Evolutionary conservation across 768 basidiomycete species (phyloP), one percentile per base, ranked within the genome.

Genomic region (Leucocoprinus birnbaumii): DNA sequence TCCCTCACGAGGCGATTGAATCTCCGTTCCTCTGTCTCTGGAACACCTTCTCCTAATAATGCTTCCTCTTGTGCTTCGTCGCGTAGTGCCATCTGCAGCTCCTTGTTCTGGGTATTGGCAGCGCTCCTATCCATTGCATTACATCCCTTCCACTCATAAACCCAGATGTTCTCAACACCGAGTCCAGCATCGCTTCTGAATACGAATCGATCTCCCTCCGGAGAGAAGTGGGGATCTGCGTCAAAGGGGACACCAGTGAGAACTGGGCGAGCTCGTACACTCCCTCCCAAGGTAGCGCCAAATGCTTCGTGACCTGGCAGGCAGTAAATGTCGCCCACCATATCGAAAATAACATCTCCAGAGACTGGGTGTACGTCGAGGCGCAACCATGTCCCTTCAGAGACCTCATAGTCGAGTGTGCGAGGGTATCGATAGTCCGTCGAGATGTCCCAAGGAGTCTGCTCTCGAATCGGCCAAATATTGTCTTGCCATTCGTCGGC

Each of bases 111-210:
- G 31, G 62, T 58, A n/a, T 51, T 47, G 10, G 53, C 21, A 7
- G 73, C 69, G 54, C 80, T 71, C 13, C 87, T 58, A 61, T 82
- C 77, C 80, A 86, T 85, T 10, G 69, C 74, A 31, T 76, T 69
- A 62, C 88, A 89, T n/a, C 84, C 84, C 51, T 68, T 73, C 86
- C 86, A 90, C 13, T 77, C 73, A 55, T 73, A 79, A 18, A 85
- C 73, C 86, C 86, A 90, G 5, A 90, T 85, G 61, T 90, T 89
- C 62, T 89, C 86, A 14, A 88, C 71, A 3, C 88, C 88, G 2
- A 86, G 73, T 34, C 75, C 86, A 6, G 87, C 87, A 66, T 89
- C 87, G 48, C 87, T 89, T 58, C 80, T 77, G 64, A 86, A 90
- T 3, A 83, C 83, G n/a, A 89, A 56, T 42, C 73, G 71, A 53